phyloP scores from a whole-genome alignment of 2,329 filamentous ascomycete species.

The Alternaria conjuncta region DNA sequence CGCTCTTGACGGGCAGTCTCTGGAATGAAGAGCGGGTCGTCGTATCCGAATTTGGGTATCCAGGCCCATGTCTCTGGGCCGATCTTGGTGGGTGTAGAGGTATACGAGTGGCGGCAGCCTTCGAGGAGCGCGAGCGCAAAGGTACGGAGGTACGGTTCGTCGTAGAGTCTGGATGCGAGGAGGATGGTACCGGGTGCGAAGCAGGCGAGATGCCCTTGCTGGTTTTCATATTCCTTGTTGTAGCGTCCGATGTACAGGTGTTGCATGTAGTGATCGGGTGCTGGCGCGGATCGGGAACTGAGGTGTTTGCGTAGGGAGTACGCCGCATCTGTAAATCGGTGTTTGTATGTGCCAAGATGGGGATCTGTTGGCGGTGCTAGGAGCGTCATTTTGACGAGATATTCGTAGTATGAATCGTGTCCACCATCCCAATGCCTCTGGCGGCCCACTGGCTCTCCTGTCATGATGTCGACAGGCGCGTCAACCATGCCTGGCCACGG shows the following conservation, averaged over 20 bases:
- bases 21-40: slow-evolving; percentile 38
- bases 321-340: slow-evolving; percentile 43
- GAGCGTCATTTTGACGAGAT: slow-evolving; percentile 50
- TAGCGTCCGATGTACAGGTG: slow-evolving; percentile 51
- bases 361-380: slow-evolving; percentile 47
- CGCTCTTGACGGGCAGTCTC: slow-evolving; percentile 30
- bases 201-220: slow-evolving; percentile 49
- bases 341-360: slow-evolving; percentile 41
- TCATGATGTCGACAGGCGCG: slow-evolving; percentile 53
- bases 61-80: slow-evolving; percentile 50
- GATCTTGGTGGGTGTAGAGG: slow-evolving; percentile 47
- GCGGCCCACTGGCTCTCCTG: slow-evolving; percentile 48
- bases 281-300: slow-evolving; percentile 45
- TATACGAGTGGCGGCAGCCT: slow-evolving; percentile 49
- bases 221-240: slow-evolving; percentile 45
- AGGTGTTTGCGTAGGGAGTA: slow-evolving; percentile 47
- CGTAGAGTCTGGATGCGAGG: slow-evolving; percentile 45
- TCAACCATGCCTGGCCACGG: slow-evolving; percentile 52
- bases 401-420: slow-evolving; percentile 55
- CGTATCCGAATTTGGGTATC: slow-evolving; percentile 47
- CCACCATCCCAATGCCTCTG: slow-evolving; percentile 53
- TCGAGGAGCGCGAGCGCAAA: slow-evolving; percentile 51
- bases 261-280: slow-evolving; percentile 40
- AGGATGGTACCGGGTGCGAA: slow-evolving; percentile 50
- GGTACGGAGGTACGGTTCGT: slow-evolving; percentile 39